A percentile compares a stretch with the other conserved stretches of the same genome.
phyloP scores from a whole-genome alignment of 768 basidiomycete species.

The Pseudohyphozyma bogoriensis region DNA sequence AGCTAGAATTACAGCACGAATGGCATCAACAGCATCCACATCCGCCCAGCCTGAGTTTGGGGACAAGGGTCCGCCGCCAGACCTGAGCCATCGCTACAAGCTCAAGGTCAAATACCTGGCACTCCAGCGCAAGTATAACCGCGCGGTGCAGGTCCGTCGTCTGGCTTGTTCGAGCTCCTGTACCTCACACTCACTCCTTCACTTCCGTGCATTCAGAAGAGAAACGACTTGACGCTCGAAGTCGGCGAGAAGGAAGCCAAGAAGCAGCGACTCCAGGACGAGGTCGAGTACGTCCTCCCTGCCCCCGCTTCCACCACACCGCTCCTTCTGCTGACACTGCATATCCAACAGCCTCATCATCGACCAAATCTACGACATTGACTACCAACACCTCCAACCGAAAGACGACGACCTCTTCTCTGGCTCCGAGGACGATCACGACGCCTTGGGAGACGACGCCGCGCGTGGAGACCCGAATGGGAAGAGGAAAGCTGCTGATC shows the following conservation, averaged over 20 bases:
- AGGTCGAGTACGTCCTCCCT: conserved; percentile 21
- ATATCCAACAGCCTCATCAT: conserved; percentile 11
- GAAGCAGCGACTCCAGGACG: conserved; percentile 21
- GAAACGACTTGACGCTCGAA: conserved; percentile 22
- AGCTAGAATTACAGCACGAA: not conserved
- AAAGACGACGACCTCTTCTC: conserved; percentile 20
- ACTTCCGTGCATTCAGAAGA: not conserved
- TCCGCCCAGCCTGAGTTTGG: not conserved
- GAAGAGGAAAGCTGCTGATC: too few relatives aligned
- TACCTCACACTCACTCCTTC: not conserved
- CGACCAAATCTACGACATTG: conserved; percentile 24
- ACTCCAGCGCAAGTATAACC: conserved; percentile 1
- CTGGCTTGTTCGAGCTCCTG: not conserved
- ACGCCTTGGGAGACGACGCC: not conserved
- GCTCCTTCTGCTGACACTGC: not conserved
- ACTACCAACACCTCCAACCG: conserved; percentile 26
- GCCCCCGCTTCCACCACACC: not conserved
- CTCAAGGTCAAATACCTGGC: conserved; percentile 17
- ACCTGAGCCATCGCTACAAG: conserved; percentile 12
- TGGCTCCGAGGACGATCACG: not conserved
- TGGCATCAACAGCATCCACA: not conserved
- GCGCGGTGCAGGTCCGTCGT: conserved; percentile 2
- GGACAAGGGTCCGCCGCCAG: conserved; percentile 1
- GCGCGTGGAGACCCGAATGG: too few relatives aligned
- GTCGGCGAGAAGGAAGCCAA: conserved; percentile 36